Evolutionary conservation across 192 early-diverging fungal genomes (phyloP), one percentile per base, ranked within the genome.

Genomic region (Rhizoclosmatium globosum): DNA sequence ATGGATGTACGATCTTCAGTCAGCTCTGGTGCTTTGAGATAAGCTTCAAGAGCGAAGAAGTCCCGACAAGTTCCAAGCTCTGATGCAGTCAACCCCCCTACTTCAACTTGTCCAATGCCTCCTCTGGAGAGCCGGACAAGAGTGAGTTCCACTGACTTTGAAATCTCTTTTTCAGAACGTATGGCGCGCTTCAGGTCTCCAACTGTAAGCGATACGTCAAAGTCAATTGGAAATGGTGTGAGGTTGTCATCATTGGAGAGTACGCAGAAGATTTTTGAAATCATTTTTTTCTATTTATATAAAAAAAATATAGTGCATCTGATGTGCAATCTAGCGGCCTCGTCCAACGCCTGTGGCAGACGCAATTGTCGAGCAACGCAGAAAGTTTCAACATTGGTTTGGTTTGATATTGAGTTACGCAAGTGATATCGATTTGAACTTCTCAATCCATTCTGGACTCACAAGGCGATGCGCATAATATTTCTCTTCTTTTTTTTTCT

Each of bases 121-220:
- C 42, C 53, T n/a, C 53, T 48, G 48, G 47, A 7, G 70, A 57
- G 50, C 31, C 70, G 50, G 70, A 71, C 50, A 47, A 71, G 70
- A 31, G 70, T 71, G 46, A 71, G 70, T 56, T 64, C 7, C 7
- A 21, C 31, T 9, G 64, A 15, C 9, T 64, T 38, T 38, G 38
- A 31, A 15, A 9, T 7, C 7, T 31, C 23, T n/a, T 64, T 64
- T 31, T 64, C 64, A 9, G 64, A 9, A 7, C 64, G 64, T 21
- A 64, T 64, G 38, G 64, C 64, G 13, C 38, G 13, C 64, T 64
- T 64, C 9, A 64, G 64, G 23, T 64, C 23, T 7, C 23, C 64
- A 7, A 64, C 64, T 21, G 64, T 64, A 38, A 15, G 9, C 64
- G 9, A 7, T 9, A 9, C 23, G 31, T 64, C 23, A 23, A 64